Percentiles rank a stretch among this genome's conserved stretches.
These are phyloP conservation scores for Picea glauca DNA, from an alignment of 75 land plant species.

Conservation along the genomic window DNA sequence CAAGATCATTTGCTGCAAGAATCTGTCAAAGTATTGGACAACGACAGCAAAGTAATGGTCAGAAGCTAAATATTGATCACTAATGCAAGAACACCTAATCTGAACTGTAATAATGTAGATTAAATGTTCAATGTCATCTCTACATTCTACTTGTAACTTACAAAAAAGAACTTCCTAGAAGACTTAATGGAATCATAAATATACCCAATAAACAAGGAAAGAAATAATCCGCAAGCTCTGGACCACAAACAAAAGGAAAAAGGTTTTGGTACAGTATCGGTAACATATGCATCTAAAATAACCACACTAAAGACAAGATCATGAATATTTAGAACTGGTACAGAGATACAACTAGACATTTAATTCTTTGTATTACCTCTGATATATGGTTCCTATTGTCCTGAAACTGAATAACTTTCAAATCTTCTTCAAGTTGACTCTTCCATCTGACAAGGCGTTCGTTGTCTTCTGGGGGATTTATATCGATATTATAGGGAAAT, in stretches of 20 bases:
- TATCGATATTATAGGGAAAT: conserved; percentile 25
- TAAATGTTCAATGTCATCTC: no score
- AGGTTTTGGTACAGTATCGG: neutral
- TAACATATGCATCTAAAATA: neutral
- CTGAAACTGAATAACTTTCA: conserved; percentile 27
- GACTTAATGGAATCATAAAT: neutral
- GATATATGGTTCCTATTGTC: conserved; percentile 26
- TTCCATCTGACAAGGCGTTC: conserved; percentile 21
- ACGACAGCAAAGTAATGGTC: neutral
- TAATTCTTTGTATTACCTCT: conserved; percentile 12
- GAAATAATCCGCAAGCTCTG: neutral
- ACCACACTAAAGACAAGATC: neutral
- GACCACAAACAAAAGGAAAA: no score
- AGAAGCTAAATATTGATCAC: neutral
- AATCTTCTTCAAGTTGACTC: conserved; percentile 26
- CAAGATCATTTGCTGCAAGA: conserved; percentile 30
- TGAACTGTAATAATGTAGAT: no score
- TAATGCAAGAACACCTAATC: neutral
- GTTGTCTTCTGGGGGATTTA: conserved; percentile 23
- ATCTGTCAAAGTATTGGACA: conserved; percentile 14
- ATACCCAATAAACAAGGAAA: neutral
- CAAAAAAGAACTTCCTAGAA: neutral
- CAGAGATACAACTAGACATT: neutral
- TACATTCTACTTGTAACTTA: no score
- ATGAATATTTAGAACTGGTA: neutral